phyloP scores from a whole-genome alignment of 257 asterid genomes.

The Capsicum rhomboideum region DNA sequence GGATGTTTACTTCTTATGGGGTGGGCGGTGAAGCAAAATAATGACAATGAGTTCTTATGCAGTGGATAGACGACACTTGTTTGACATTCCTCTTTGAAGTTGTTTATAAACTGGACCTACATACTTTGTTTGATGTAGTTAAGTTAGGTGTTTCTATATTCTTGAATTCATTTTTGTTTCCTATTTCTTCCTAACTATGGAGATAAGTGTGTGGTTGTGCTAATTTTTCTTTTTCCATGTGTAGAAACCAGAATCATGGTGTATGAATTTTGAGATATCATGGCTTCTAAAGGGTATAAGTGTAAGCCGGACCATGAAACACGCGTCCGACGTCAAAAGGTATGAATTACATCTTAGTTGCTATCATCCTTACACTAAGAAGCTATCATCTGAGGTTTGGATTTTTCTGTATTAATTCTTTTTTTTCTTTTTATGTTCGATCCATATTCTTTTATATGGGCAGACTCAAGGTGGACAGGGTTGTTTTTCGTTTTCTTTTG shows the following conservation, averaged over 20 bases:
- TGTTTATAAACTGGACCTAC: not conserved
- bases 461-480: not conserved
- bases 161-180: not conserved
- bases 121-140: not conserved
- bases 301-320: conserved; percentile 91
- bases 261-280: conserved; percentile 34
- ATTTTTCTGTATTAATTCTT: not conserved
- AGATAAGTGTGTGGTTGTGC: not conserved
- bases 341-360: conserved; percentile 16
- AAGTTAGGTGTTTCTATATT: not conserved
- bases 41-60: not conserved
- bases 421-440: not conserved
- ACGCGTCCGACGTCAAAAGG: conserved; percentile 89
- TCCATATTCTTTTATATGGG: not conserved
- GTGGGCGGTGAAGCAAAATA: not conserved
- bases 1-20: not conserved
- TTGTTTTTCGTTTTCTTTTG: not conserved
- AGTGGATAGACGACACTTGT: not conserved
- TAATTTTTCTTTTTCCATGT: not conserved
- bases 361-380: not conserved
- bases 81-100: not conserved
- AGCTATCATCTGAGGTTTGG: not conserved
- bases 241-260: conserved; percentile 36
- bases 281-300: conserved; percentile 99
- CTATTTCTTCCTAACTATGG: not conserved